These are phyloP conservation scores for Ramaria sp. DNA, from an alignment of 768 basidiomycete genomes.

Conservation along the genomic window DNA sequence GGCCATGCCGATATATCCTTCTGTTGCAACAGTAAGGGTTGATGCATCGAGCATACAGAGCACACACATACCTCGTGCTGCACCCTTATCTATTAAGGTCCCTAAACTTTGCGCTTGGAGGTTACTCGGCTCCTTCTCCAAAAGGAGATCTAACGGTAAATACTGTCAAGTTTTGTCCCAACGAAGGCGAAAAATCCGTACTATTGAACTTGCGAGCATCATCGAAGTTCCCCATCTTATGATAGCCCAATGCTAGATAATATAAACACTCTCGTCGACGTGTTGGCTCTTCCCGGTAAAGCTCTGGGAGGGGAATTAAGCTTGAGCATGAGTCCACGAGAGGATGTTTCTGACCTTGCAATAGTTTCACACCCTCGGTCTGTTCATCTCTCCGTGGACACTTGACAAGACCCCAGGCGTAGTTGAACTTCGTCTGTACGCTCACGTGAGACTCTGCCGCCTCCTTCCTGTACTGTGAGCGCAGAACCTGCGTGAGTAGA, in stretches of 20 bases:
- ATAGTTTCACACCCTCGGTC: slow-evolving; percentile 79
- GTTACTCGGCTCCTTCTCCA: slow-evolving; percentile 90
- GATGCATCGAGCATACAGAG: background rate
- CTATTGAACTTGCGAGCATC: slow-evolving; percentile 91
- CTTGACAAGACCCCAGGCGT: slow-evolving; percentile 94
- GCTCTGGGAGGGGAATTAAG: slow-evolving; percentile 42
- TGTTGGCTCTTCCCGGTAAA: slow-evolving; percentile 80
- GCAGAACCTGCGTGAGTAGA: slow-evolving; percentile 51
- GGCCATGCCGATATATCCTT: slow-evolving; percentile 99
- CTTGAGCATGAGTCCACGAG: background rate
- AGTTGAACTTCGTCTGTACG: slow-evolving; percentile 95
- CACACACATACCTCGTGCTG: slow-evolving; percentile 55
- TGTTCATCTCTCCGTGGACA: slow-evolving; percentile 77
- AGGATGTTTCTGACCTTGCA: slow-evolving; percentile 56
- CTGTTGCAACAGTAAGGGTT: slow-evolving; percentile 28
- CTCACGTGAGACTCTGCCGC: slow-evolving; percentile 74
- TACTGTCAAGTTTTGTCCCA: background rate
- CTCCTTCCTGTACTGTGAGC: slow-evolving; percentile 85
- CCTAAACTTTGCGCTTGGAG: slow-evolving; percentile 83
- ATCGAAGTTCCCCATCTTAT: slow-evolving; percentile 92
- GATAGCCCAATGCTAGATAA: slow-evolving; percentile 92
- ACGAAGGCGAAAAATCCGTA: slow-evolving; percentile 27
- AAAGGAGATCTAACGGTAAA: slow-evolving; percentile 50
- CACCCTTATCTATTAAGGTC: slow-evolving; percentile 77
- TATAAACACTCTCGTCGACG: slow-evolving; percentile 92